Evolutionary conservation across 2,329 filamentous ascomycete genomes (phyloP).

Genomic region (Nemania bipapillata): DNA sequence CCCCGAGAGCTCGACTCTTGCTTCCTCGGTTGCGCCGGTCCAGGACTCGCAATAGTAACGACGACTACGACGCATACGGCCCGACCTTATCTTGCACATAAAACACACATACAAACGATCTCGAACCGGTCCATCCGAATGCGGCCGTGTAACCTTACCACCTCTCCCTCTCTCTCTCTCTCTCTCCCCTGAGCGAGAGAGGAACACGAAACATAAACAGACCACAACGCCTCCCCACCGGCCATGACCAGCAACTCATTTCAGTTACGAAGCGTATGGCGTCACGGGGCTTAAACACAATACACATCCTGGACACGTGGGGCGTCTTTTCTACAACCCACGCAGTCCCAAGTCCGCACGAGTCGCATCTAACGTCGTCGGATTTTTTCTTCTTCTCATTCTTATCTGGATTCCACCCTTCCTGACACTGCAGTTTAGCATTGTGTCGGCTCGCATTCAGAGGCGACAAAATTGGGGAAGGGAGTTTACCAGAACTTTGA

Average conservation of each 20-base stretch:
- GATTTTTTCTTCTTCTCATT: constrained; percentile 19
- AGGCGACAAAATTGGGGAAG: background rate
- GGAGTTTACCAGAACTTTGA: too few relatives aligned
- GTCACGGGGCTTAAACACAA: constrained; percentile 29
- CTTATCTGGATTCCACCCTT: background rate
- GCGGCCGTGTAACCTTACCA: background rate
- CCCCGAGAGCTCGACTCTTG: background rate
- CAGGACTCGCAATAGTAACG: background rate
- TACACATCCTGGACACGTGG: constrained; percentile 15
- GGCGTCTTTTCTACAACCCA: constrained; percentile 18
- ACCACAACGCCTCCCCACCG: background rate
- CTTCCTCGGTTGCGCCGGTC: background rate
- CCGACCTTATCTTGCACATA: background rate
- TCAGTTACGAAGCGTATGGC: constrained; percentile 30
- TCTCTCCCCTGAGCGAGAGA: background rate
- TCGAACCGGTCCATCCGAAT: background rate
- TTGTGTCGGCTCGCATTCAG: background rate
- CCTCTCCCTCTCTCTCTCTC: background rate
- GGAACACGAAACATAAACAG: constrained; percentile 1
- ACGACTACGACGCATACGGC: background rate
- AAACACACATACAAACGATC: too few relatives aligned
- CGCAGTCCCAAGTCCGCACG: too few relatives aligned
- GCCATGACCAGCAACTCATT: constrained; percentile 22
- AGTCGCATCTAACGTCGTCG: background rate
- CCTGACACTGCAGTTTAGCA: background rate